Base-by-base conservation (phyloP, 2,329 filamentous ascomycete species). In the Fusarium palustre region DNA sequence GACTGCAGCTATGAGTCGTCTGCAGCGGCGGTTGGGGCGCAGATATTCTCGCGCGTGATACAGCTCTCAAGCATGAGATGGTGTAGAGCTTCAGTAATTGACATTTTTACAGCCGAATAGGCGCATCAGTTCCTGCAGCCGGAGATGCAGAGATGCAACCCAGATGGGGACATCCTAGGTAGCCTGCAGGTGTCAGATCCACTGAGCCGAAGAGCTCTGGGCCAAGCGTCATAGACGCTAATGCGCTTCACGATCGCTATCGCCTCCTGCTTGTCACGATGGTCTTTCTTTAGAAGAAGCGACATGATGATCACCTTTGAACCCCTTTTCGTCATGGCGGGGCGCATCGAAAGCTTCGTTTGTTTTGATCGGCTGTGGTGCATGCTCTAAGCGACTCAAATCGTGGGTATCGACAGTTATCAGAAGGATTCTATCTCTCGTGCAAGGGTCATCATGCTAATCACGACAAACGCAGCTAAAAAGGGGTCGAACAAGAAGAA, bases 131-230 rank as follows among this genome's bases (percentile, higher is more conserved):
- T 69, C 67, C 67, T 69, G 67, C 67, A 70, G 67, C 63, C 60
- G 48, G 53, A 63, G 61, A 70, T 70, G 62, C 67, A 70, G 48
- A 63, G 56, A 68, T 68, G 67, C 63, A 70, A 70, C 62, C 49
- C 42, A 61, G 53, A 69, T 64, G 67, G 62, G 56, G 61, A 46
- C 50, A 47, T 57, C 22, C 60, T 34, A 39, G n/a, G 36, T 22
- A 69, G 52, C 54, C 56, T 72, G 70, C 70, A 72, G 56, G 57
- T 72, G 63, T 66, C 59, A 70, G 66, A 72, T 68, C 70, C 70
- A 69, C 69, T 30, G 55, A 52, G 46, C 54, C 43, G 54, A 58
- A 62, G 48, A 59, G 57, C 58, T 64, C 55, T 59, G 64, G 55
- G 28, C 57, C 60, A 70, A 59, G 57, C 59, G 45, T 54, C 56